Conservation (phyloP, 2,329 filamentous ascomycete genomes). For the Phialophora verrucosa region DNA sequence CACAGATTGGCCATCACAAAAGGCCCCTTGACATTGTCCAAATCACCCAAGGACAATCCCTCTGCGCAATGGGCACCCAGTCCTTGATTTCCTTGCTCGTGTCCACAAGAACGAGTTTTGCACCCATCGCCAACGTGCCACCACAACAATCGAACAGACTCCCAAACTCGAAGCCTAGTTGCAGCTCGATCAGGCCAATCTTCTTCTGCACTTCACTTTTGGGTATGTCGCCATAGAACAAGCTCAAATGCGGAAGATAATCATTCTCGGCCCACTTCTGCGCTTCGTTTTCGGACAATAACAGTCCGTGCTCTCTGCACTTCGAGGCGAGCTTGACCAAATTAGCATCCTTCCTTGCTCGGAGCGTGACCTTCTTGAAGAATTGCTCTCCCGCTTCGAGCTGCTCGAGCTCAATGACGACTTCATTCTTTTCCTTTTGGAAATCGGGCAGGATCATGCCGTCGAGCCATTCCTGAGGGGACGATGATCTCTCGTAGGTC, state of each 20-base stretch:
- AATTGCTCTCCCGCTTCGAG: constrained; percentile 31
- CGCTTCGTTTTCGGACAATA: constrained; percentile 17
- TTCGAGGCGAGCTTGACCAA: constrained; percentile 27
- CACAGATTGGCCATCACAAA: constrained; percentile 13
- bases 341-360: constrained; percentile 27
- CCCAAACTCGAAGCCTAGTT: constrained; percentile 31
- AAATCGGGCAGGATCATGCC: constrained; percentile 26
- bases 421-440: constrained; percentile 27
- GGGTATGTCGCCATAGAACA: constrained; percentile 33
- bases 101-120: constrained; percentile 32
- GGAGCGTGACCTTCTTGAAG: constrained; percentile 32
- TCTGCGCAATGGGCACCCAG: constrained; percentile 27
- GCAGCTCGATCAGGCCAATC: constrained; percentile 31
- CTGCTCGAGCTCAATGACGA: constrained; percentile 28
- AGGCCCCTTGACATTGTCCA: constrained; percentile 32
- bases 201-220: constrained; percentile 31
- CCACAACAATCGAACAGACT: constrained; percentile 36
- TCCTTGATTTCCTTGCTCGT: constrained; percentile 25
- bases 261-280: constrained; percentile 31
- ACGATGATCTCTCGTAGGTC: constrained; percentile 14
- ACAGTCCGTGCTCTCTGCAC: constrained; percentile 21
- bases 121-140: constrained; percentile 30
- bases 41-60: constrained; percentile 28
- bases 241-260: constrained; percentile 31
- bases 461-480: constrained; percentile 31